Conservation (phyloP, 176 grass and related monocot species). For the Raddia guianensis region DNA sequence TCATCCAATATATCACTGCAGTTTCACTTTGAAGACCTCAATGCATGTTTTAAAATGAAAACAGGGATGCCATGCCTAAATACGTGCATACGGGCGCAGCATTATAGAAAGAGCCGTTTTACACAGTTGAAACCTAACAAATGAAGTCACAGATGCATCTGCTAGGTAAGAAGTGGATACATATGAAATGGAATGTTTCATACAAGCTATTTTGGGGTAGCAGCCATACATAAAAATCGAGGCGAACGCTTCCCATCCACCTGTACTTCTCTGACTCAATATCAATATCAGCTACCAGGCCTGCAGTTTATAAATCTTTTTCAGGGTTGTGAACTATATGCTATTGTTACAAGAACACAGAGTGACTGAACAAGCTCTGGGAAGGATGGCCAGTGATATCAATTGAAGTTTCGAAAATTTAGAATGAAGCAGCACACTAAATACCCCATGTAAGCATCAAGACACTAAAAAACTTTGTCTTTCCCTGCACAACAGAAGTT, state of each 20-base stretch:
- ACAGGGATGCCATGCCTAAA: background rate
- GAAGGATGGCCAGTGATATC: background rate
- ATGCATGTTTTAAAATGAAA: background rate
- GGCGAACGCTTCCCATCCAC: conserved; percentile 96
- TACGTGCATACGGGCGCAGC: background rate
- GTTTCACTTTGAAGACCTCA: background rate
- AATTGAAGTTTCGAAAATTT: background rate
- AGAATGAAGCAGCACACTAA: conserved; percentile 16
- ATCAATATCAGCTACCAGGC: conserved; percentile 93
- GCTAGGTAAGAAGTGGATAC: background rate
- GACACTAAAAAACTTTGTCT: conserved; percentile 88
- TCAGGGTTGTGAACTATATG: conserved; percentile 30
- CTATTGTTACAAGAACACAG: conserved; percentile 7
- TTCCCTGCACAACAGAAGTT: conserved; percentile 76
- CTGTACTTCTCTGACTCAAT: conserved; percentile 98
- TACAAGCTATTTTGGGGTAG: conserved; percentile 13
- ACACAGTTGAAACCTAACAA: background rate
- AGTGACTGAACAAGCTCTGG: conserved; percentile 24
- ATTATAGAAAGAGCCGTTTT: background rate
- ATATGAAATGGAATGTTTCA: background rate
- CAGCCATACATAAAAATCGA: conserved; percentile 80
- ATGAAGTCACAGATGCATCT: conserved; percentile 26
- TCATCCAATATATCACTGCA: background rate
- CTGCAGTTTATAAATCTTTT: conserved; percentile 60
- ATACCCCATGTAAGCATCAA: conserved; percentile 99